These are phyloP conservation scores for Yamagishiella unicocca DNA, from an alignment of 139 green algal species.

Conservation along the genomic window DNA sequence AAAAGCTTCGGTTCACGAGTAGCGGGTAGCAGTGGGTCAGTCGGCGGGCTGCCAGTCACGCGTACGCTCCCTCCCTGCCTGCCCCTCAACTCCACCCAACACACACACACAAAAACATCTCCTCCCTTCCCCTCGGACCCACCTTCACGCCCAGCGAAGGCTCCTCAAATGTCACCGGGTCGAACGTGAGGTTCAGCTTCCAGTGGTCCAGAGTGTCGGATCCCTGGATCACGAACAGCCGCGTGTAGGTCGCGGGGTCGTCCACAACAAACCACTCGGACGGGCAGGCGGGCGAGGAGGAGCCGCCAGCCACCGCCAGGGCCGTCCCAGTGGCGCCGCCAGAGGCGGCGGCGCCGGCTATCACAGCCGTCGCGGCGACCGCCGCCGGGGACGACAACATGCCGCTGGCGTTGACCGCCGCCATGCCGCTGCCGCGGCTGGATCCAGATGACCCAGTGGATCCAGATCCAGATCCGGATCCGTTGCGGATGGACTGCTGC, in stretches of 20 bases:
- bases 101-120: background rate
- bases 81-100: background rate
- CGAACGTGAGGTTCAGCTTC: conserved; percentile 94
- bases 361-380: background rate
- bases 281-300: conserved; percentile 58
- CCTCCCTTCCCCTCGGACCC: background rate
- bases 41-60: too few relatives aligned
- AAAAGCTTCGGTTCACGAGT: too few relatives aligned
- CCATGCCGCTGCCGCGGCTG: conserved; percentile 25
- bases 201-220: conserved; percentile 81
- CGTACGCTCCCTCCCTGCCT: too few relatives aligned
- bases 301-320: too few relatives aligned
- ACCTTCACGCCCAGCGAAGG: conserved; percentile 80
- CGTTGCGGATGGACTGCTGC: conserved; percentile 9
- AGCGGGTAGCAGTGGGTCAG: too few relatives aligned
- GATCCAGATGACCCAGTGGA: too few relatives aligned
- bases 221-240: conserved; percentile 87
- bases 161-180: conserved; percentile 97
- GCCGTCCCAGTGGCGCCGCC: too few relatives aligned
- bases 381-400: background rate
- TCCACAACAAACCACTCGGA: conserved; percentile 92
- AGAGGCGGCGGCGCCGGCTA: background rate
- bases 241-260: conserved; percentile 66
- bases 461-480: conserved; percentile 20
- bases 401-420: background rate